Evolutionary conservation across 352 stramenopile species (phyloP).

Genomic region (Pythium guiyangense): DNA sequence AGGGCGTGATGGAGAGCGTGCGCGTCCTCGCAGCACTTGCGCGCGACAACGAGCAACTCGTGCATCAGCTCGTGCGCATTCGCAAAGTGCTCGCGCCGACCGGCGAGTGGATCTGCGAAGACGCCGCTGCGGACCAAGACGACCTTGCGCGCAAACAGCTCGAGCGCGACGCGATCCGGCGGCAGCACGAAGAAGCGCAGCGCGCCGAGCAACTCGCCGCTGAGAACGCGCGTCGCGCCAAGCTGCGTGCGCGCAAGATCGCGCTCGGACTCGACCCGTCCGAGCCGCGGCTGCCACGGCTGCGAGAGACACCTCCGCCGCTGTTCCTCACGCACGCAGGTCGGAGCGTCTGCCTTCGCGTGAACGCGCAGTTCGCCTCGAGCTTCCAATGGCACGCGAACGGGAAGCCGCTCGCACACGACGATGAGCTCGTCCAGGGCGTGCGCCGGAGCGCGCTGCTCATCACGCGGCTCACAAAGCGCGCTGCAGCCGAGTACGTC

Average conservation of each 20-base stretch:
- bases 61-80: slow-evolving; percentile 36
- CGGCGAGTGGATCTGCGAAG: slow-evolving; percentile 45
- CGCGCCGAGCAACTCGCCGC: slow-evolving; percentile 24
- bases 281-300: slow-evolving; percentile 27
- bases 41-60: slow-evolving; percentile 34
- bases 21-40: slow-evolving; percentile 29
- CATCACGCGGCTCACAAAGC: slow-evolving; percentile 33
- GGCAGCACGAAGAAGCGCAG: slow-evolving; percentile 26
- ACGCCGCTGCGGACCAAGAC: slow-evolving; percentile 36
- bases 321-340: slow-evolving; percentile 23
- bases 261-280: slow-evolving; percentile 49
- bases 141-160: slow-evolving; percentile 25
- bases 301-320: slow-evolving; percentile 24
- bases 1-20: slow-evolving; percentile 49
- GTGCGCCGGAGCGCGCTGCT: slow-evolving; percentile 29
- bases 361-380: slow-evolving; percentile 32
- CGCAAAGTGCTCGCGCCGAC: slow-evolving; percentile 47
- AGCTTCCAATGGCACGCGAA: slow-evolving; percentile 55
- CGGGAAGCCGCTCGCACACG: slow-evolving; percentile 16
- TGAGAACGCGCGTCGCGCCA: slow-evolving; percentile 34
- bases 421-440: slow-evolving; percentile 11
- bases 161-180: slow-evolving; percentile 18
- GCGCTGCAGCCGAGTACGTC: slow-evolving; percentile 45
- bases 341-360: slow-evolving; percentile 27
- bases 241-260: slow-evolving; percentile 56